Evolutionary conservation across 2,329 filamentous ascomycete species (phyloP).

Genomic region (Nothopassalora personata): DNA sequence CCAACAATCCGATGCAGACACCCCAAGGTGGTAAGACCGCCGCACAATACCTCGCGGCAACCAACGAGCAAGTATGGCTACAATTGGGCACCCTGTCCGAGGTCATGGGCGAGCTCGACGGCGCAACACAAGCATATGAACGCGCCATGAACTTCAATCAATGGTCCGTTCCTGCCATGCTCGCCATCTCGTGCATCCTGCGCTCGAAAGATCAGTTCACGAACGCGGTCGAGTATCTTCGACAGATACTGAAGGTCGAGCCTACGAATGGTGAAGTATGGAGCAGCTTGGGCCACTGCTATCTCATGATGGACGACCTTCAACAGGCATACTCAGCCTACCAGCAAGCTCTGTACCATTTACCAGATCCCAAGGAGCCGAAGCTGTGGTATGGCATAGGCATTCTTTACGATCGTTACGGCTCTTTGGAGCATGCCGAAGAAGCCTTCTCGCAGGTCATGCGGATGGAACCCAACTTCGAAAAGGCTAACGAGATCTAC

Average conservation of each 20-base stretch:
- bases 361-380: conserved; percentile 93
- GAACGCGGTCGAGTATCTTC: conserved; percentile 87
- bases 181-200: conserved; percentile 84
- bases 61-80: conserved; percentile 88
- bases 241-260: conserved; percentile 86
- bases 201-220: conserved; percentile 89
- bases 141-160: conserved; percentile 81
- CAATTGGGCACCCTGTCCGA: conserved; percentile 85
- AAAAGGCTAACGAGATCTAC: conserved; percentile 99
- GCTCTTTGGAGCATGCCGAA: conserved; percentile 92
- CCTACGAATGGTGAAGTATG: conserved; percentile 87
- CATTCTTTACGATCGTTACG: conserved; percentile 93
- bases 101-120: conserved; percentile 79
- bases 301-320: conserved; percentile 96
- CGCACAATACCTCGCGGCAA: conserved; percentile 66
- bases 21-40: conserved; percentile 54
- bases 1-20: conserved; percentile 44
- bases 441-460: conserved; percentile 98
- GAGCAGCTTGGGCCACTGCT: conserved; percentile 96
- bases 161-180: conserved; percentile 87
- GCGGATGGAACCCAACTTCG: conserved; percentile 95
- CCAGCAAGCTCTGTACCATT: conserved; percentile 87
- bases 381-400: conserved; percentile 99
- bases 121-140: conserved; percentile 86
- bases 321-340: conserved; percentile 97